Evolutionary conservation across 805 yeast genomes (phyloP), one percentile per base, ranked within the genome.

Genomic region (Lipomyces sp.): DNA sequence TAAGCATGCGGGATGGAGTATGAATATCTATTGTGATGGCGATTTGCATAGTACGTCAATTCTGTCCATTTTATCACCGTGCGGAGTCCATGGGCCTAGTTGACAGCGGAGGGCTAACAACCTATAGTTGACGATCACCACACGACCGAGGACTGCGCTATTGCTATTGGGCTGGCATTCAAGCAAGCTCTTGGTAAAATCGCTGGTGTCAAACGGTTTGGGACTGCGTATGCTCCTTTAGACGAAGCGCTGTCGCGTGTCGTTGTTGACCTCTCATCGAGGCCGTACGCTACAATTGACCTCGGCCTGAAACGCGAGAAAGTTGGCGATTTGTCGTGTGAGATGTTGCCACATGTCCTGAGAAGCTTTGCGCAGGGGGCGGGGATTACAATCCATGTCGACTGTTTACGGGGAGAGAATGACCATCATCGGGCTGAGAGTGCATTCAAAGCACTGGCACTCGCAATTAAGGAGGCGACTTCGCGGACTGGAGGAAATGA

Each of bases 331-430:
- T 83, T 95, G 61, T 86, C 92, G 48, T 86, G 95, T 74, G 99
- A 95, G 80, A 95, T 95, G 99, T 89, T 95, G 70, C 98, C 98
- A n/a, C 99, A 95, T 77, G 93, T 95, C 58, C 77, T 95, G 69
- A 97, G 92, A 78, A 89, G 96, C 73, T 95, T 95, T 81, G 97
- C 98, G 2, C 91, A 90, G 74, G 90, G 90, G 53, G 97, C 98
- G 0, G 89, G 89, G 67, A 84, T 95, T 63, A 95, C 99, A 0
- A 75, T 95, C 75, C 99, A 95, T 75, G 97, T 95, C 45, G 99
- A 95, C 79, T 91, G 97, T 77, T 76, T 95, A 65, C 83, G 98
- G 72, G 99, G 99, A 0, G 86, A 85, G 77, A 95, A 95, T 78
- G 99, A 95, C 78, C 99, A 95, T 78, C 99, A 95, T 80, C 83